Base-by-base conservation (phyloP, 257 asterid species). In the Solanum appendiculatum region DNA sequence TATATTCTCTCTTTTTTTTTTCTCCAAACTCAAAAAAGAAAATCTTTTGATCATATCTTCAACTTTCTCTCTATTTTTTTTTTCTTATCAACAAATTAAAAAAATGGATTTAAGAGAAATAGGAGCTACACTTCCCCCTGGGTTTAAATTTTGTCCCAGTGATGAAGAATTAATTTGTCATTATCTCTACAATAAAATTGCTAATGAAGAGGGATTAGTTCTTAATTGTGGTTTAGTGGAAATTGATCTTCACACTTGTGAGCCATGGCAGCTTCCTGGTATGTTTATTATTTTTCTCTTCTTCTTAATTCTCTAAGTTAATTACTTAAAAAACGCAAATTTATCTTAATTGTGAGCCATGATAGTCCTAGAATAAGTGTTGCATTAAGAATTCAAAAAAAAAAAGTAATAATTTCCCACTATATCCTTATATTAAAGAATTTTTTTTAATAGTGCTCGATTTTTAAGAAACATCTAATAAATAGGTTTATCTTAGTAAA, bases 251-350 rank as follows among this genome's bases (percentile, higher is more conserved):
- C 99, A 96, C 86, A 88, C 91, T 2, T 95, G 98, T 85, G 99
- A 96, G 93, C 99, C 99, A 86, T 96, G 99, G 99, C 98, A 95
- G 87, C 99, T 96, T 44, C 99, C 99, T 8, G 99, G 99, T 96
- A 92, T 3, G 90, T 85, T 93, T 31, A 44, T 60, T 94, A 93
- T 93, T 94, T 91, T 90, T 91, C 87, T 27, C 94, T 94, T 15
- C 90, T 92, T 92, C 86, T 29, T 66, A 66, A 5, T 66, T 66
- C 21, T 66, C 11, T 27, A 33, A 66, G 37, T 27, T 18, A 5
- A 66, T 66, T 66, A 27, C 21, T 66, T 13, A 18, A 2, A 54
- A 20, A 54, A 54, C 20, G 25, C n/a, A 54, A 54, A 54, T 2
- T 54, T 54, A 11, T 54, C 11, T 20, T 20, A 54, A 54, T 54